These are phyloP conservation scores for Thymus mandschuricus DNA, from an alignment of 257 asterid species.

Conservation along the genomic window DNA sequence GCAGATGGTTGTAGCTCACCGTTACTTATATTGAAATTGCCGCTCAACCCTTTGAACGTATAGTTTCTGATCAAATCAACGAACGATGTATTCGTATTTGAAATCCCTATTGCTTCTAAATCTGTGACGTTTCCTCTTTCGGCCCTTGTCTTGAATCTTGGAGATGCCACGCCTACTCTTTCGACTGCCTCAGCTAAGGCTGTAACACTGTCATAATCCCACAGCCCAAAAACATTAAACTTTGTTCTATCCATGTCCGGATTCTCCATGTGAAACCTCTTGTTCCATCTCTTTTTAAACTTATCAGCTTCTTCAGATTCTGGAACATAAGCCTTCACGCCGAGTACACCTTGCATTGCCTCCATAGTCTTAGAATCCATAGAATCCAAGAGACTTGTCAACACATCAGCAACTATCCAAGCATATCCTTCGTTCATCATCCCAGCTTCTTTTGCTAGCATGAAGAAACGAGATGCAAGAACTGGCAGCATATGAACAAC, in stretches of 20 bases:
- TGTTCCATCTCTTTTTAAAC: slow-evolving; percentile 44
- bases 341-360: slow-evolving; percentile 63
- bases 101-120: slow-evolving; percentile 44
- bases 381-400: slow-evolving; percentile 43
- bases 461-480: slow-evolving; percentile 47
- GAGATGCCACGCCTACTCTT: slow-evolving; percentile 25
- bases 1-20: slow-evolving; percentile 46
- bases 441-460: slow-evolving; percentile 42
- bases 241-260: slow-evolving; percentile 40
- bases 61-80: slow-evolving; percentile 35
- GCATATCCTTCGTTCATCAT: slow-evolving; percentile 55
- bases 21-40: slow-evolving; percentile 23
- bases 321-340: slow-evolving; percentile 51
- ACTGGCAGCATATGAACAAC: slow-evolving; percentile 44
- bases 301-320: slow-evolving; percentile 24
- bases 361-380: slow-evolving; percentile 39
- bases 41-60: slow-evolving; percentile 34
- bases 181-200: slow-evolving; percentile 46
- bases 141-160: slow-evolving; percentile 14
- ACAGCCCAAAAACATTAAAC: slow-evolving; percentile 43
- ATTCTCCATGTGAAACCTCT: slow-evolving; percentile 46
- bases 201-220: slow-evolving; percentile 52
- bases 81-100: slow-evolving; percentile 40
- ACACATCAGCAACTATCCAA: slow-evolving; percentile 55
- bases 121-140: slow-evolving; percentile 33